A percentile compares a stretch with the other conserved stretches of the same genome.
phyloP scores from a whole-genome alignment of 2,329 filamentous ascomycete species.

The Sclerotinia sclerotiorum region DNA sequence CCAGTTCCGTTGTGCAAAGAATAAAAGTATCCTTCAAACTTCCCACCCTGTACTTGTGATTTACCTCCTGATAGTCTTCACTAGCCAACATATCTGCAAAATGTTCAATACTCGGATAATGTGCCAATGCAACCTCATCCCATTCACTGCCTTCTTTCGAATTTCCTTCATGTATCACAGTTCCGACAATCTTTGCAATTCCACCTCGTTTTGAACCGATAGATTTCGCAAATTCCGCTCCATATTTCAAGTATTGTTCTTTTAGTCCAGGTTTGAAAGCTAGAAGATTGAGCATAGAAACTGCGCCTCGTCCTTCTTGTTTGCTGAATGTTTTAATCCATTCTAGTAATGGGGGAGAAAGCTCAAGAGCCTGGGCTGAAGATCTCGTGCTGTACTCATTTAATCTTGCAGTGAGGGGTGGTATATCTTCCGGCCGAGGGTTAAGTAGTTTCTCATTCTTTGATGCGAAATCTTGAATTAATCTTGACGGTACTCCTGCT shows the following conservation, averaged over 20 bases:
- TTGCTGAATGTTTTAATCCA: slow-evolving; percentile 49
- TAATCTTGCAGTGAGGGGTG: slow-evolving; percentile 42
- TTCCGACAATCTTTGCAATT: slow-evolving; percentile 61
- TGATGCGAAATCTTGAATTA: slow-evolving; percentile 43
- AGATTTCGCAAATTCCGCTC: slow-evolving; percentile 49
- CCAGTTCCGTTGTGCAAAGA: slow-evolving; percentile 53
- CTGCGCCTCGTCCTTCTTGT: slow-evolving; percentile 44
- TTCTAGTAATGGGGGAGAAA: slow-evolving; percentile 49
- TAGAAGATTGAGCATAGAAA: slow-evolving; percentile 64
- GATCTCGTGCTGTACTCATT: slow-evolving; percentile 42
- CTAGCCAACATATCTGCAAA: slow-evolving; percentile 61
- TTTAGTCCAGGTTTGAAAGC: slow-evolving; percentile 55
- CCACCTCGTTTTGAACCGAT: slow-evolving; percentile 56
- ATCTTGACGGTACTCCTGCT: slow-evolving; percentile 47
- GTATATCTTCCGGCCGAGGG: slow-evolving; percentile 40
- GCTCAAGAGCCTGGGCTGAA: slow-evolving; percentile 50
- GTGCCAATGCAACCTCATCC: slow-evolving; percentile 65
- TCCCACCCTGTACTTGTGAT: slow-evolving; percentile 52
- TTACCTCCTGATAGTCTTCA: slow-evolving; percentile 59
- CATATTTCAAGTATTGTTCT: slow-evolving; percentile 56
- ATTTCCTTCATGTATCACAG: slow-evolving; percentile 46
- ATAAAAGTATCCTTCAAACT: slow-evolving; percentile 54
- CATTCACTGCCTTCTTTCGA: slow-evolving; percentile 43
- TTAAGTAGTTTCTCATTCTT: slow-evolving; percentile 45
- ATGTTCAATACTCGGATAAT: slow-evolving; percentile 61